These are phyloP conservation scores for Pyricularia pennisetigena DNA, from an alignment of 2,329 filamentous ascomycete species.

Conservation along the genomic window DNA sequence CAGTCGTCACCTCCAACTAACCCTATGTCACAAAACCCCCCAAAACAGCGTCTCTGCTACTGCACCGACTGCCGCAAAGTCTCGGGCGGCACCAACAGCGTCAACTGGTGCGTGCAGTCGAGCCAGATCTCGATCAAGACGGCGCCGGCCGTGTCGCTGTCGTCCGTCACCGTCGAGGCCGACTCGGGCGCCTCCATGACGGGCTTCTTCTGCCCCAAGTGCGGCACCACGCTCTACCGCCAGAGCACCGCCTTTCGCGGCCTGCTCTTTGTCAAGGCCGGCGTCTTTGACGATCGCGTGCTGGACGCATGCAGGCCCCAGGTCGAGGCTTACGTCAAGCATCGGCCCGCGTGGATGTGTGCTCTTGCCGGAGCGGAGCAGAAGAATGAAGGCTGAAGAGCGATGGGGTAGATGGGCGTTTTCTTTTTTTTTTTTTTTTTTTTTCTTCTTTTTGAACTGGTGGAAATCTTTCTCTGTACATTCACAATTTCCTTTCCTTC, in stretches of 20 bases:
- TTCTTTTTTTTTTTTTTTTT: too few relatives aligned
- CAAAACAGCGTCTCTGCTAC: background rate
- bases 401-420: background rate
- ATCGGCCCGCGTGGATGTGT: background rate
- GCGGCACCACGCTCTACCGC: slow-evolving; percentile 3
- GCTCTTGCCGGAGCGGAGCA: background rate
- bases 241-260: background rate
- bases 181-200: background rate
- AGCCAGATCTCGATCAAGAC: background rate
- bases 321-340: background rate
- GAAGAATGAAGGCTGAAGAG: background rate
- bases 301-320: background rate
- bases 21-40: too few relatives aligned
- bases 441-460: too few relatives aligned
- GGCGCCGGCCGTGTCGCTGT: background rate
- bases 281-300: background rate
- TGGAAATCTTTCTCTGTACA: too few relatives aligned
- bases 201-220: background rate
- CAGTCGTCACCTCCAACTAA: background rate
- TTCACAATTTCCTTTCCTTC: too few relatives aligned
- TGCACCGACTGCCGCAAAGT: slow-evolving; percentile 4
- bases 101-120: slow-evolving; percentile 2
- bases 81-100: background rate
- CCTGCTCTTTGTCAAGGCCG: slow-evolving; percentile 1
- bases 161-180: background rate